Evolutionary conservation across 2,329 filamentous ascomycete genomes (phyloP).

Genomic region (Scedosporium apiospermum): DNA sequence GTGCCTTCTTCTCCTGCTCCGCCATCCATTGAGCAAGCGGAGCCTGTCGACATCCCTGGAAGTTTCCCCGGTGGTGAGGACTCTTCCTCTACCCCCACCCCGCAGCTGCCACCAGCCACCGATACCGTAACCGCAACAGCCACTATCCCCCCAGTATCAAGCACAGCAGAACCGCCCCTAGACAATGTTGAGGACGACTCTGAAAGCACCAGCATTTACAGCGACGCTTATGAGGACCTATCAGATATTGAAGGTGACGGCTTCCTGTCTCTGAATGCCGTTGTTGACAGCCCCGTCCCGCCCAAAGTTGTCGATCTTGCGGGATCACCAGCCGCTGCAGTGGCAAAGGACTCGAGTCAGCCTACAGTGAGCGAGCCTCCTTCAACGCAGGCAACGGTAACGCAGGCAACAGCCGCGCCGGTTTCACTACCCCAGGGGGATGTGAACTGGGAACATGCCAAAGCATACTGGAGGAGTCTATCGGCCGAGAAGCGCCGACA

Average conservation of each 20-base stretch:
- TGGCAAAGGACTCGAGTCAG: slow-evolving; percentile 8
- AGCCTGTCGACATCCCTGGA: slow-evolving; percentile 46
- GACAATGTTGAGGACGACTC: slow-evolving; percentile 22
- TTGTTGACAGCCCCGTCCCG: slow-evolving; percentile 49
- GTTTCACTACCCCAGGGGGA: slow-evolving; percentile 14
- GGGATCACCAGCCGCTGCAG: not conserved
- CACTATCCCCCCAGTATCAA: not conserved
- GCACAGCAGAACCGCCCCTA: not conserved
- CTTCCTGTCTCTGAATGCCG: slow-evolving; percentile 64
- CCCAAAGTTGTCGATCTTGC: not conserved
- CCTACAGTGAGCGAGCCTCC: slow-evolving; percentile 1
- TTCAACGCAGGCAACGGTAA: not conserved
- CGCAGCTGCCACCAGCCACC: not conserved
- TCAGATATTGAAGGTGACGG: slow-evolving; percentile 55
- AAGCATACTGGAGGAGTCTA: slow-evolving; percentile 60
- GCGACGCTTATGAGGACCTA: slow-evolving; percentile 67
- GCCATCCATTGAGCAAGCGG: slow-evolving; percentile 8
- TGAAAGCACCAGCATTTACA: slow-evolving; percentile 55
- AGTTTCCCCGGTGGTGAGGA: slow-evolving; percentile 41
- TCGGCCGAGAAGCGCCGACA: slow-evolving; percentile 53
- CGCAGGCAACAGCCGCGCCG: not conserved
- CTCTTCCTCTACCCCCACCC: not conserved
- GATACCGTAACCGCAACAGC: not conserved
- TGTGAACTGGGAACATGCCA: slow-evolving; percentile 56
- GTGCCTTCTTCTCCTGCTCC: slow-evolving; percentile 1